Evolutionary conservation across 768 basidiomycete species (phyloP), one percentile per base, ranked within the genome.

Genomic region (Guyanaporus albipodus): DNA sequence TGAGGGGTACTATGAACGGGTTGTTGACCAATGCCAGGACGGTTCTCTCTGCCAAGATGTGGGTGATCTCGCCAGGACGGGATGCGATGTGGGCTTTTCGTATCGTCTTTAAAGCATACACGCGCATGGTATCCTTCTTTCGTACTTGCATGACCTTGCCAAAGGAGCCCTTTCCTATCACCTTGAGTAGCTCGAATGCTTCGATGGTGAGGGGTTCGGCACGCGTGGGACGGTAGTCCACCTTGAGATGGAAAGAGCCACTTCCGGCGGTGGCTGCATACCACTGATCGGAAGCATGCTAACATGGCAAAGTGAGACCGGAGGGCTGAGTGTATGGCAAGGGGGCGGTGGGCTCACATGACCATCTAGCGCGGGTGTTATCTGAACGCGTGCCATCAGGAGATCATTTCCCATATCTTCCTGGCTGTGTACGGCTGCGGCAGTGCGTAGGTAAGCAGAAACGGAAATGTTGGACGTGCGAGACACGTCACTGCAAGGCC

Each of bases 111-210:
- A 99, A 75, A 3, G 95, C 95, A 70, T 99, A 99, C 60, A 99
- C 88, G 48, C 96, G 91, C 56, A 91, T 81, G 1, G 96, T 98
- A 69, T 99, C 93, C 72, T 96, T 94, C 73, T 99, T 99, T 44
- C 93, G 86, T 33, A 99, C 95, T 77, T 99, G 95, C 96, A 98
- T 98, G 29, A 95, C 94, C 69, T 99, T 99, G 14, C 96, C 95
- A 59, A 99, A 99, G 50, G 84, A 87, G 10, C 96, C 95, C 69
- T 97, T 97, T 17, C 95, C 94, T 49, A 99, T 95, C 36, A 99
- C 95, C 66, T 94, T 96, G 60, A 99, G 85, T 39, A 99, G 73
- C 50, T 99, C 95, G 62, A 99, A 98, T 4, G 85, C 85, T 58
- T 98, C 94, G 60, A 97, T 97, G n/a, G 91, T 91, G 38, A 97